phyloP scores from a whole-genome alignment of 2,329 filamentous ascomycete species.

The Cladosporium sp. region DNA sequence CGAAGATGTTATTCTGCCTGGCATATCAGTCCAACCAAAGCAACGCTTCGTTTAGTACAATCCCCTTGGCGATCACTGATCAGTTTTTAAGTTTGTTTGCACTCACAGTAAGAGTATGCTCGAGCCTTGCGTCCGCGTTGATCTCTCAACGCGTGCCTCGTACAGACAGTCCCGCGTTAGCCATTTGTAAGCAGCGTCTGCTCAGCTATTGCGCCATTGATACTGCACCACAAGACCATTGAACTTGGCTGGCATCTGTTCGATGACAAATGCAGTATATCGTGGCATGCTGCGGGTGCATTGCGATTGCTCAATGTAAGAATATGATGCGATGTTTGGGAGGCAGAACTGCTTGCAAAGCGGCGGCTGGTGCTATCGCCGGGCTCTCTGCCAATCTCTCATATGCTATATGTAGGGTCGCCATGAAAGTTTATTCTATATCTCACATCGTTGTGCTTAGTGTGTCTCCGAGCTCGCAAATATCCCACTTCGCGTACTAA shows the following conservation, averaged over 20 bases:
- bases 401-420: background rate
- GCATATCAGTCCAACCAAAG: background rate
- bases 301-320: background rate
- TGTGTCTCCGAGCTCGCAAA: background rate
- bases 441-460: background rate
- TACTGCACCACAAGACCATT: background rate
- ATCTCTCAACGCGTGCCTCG: background rate
- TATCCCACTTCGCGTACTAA: background rate
- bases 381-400: background rate
- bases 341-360: background rate
- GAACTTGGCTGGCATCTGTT: background rate
- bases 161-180: background rate
- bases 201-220: conserved; percentile 4
- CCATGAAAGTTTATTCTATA: background rate
- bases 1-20: background rate
- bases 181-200: conserved; percentile 1
- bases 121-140: background rate
- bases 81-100: background rate
- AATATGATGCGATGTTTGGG: background rate
- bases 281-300: background rate
- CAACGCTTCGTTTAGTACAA: background rate
- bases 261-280: background rate
- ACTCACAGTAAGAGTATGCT: background rate
- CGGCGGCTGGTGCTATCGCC: background rate
- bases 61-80: background rate